These are phyloP conservation scores for Podaxis pistillaris DNA, from an alignment of 768 basidiomycete genomes.

Conservation along the genomic window DNA sequence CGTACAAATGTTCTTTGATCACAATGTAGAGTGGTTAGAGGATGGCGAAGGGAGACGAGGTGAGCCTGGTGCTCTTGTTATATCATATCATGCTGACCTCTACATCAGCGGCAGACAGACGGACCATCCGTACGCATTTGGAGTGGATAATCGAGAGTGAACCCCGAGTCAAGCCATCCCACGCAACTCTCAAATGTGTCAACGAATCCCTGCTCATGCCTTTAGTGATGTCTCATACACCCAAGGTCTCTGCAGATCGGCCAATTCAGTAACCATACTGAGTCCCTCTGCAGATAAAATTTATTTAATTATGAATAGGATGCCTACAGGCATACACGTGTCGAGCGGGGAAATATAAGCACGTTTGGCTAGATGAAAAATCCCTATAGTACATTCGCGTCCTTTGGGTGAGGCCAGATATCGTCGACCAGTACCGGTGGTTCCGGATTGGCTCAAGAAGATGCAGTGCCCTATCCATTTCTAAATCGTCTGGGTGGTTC, in stretches of 20 bases:
- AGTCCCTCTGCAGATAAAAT: background rate
- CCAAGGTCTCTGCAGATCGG: background rate
- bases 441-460: too few relatives aligned
- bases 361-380: too few relatives aligned
- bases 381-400: too few relatives aligned
- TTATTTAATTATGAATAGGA: too few relatives aligned
- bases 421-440: too few relatives aligned
- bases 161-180: constrained; percentile 79
- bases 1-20: constrained; percentile 57
- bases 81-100: background rate
- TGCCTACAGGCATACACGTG: too few relatives aligned
- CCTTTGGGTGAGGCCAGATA: too few relatives aligned
- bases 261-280: background rate
- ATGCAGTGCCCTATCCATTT: background rate
- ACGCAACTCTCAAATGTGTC: constrained; percentile 59
- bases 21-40: constrained; percentile 37
- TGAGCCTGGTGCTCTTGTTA: background rate
- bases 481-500: background rate
- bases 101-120: constrained; percentile 31
- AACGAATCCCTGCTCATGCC: constrained; percentile 30
- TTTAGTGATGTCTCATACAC: background rate
- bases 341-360: too few relatives aligned
- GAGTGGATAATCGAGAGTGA: constrained; percentile 86
- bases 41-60: background rate
- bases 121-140: constrained; percentile 67